These are phyloP conservation scores for Ampelomyces quisqualis DNA, from an alignment of 2,329 filamentous ascomycete species.

Conservation along the genomic window DNA sequence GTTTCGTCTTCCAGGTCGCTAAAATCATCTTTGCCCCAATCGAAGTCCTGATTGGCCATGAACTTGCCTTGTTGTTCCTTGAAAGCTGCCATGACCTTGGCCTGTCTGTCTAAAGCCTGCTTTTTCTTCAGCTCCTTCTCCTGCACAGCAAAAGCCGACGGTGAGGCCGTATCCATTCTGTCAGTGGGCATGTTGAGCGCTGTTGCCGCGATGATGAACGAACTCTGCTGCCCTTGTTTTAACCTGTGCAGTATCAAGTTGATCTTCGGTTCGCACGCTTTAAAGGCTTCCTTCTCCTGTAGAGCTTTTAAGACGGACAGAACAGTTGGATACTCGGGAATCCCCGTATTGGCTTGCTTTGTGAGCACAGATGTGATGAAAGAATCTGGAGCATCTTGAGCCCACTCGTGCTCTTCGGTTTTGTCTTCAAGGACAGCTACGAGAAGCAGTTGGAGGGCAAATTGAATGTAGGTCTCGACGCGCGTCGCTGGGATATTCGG, in stretches of 20 bases:
- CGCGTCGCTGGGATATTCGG: conserved; percentile 77
- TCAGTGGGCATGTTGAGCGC: conserved; percentile 66
- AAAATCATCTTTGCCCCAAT: conserved; percentile 85
- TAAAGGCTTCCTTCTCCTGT: conserved; percentile 69
- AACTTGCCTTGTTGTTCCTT: conserved; percentile 97
- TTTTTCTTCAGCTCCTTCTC: conserved; percentile 85
- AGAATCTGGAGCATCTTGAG: conserved; percentile 56
- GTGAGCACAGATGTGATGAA: conserved; percentile 73
- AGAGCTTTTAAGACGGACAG: conserved; percentile 56
- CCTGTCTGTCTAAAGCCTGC: conserved; percentile 84
- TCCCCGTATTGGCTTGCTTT: conserved; percentile 54
- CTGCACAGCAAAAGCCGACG: conserved; percentile 62
- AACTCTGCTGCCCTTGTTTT: conserved; percentile 74
- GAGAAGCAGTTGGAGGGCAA: conserved; percentile 82
- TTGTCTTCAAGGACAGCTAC: conserved; percentile 84
- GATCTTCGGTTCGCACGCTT: conserved; percentile 82
- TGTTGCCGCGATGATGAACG: conserved; percentile 68
- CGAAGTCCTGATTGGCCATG: conserved; percentile 81
- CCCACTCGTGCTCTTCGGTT: conserved; percentile 47
- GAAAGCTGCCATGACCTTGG: conserved; percentile 95
- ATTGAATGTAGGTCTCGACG: conserved; percentile 87
- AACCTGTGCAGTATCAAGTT: conserved; percentile 79
- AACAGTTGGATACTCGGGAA: conserved; percentile 47
- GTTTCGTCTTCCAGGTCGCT: conserved; percentile 69
- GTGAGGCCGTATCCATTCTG: conserved; percentile 77